Base-by-base conservation (phyloP, 371 early-diverging fungal species). In the Smittium culicis region DNA sequence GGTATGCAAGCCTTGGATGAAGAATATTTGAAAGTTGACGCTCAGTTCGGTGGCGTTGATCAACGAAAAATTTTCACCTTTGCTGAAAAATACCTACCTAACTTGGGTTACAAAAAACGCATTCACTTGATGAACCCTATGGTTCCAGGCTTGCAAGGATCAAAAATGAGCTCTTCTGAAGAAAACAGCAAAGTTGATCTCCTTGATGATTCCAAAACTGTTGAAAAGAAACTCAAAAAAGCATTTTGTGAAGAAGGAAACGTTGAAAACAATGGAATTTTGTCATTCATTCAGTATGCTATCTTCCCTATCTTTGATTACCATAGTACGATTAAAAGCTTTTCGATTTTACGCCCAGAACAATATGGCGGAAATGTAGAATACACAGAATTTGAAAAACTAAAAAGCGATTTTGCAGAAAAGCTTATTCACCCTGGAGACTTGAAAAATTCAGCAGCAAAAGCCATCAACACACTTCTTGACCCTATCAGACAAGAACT, bases 41-140 rank as follows among this genome's bases (percentile, higher is more conserved):
- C 91, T 29, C 99, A 99, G 81, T 99, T 99, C 79, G 99, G 99
- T 62, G 99, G 99, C 69, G 91, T 96, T 16, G 99, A 99, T 79
- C 99, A 99, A 82, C 90, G 99, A 77, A 99, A 99, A 87, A 99
- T 99, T 74, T 99, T 99, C 75, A 89, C 90, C 1, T 88, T 93
- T 79, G 99, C 99, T 54, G 95, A 93, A 77, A 95, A 96, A 79
- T 93, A 92, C 82, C 74, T 99, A 72, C 99, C 99, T 31, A 79
- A 81, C 54, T 79, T 99, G 34, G 99, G 99, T 54, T 99, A 97
- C 84, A 87, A 90, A 79, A 99, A 99, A 82, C 89, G 99, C 64
- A 82, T 92, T 27, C 99, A 99, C 74, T 81, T 99, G 73, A 99
- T 99, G 99, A 99, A 99, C 82, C 83, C 88, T n/a, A 99, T 99